Base-by-base conservation (phyloP, 1,284 basidiomycete genomes). In the Peniophora sp. region DNA sequence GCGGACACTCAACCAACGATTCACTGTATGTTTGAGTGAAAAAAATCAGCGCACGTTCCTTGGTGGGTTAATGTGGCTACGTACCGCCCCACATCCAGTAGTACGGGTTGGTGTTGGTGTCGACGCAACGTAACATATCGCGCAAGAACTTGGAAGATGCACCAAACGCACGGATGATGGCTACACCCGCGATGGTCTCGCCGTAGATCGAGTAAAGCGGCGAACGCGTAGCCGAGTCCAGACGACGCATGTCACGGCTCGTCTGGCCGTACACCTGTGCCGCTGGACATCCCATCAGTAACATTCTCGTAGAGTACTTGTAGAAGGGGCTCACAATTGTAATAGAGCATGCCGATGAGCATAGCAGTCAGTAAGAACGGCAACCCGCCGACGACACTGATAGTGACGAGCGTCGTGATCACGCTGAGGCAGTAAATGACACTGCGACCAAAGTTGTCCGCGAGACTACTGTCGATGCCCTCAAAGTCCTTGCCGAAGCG, bases 401-500 rank as follows among this genome's bases (percentile, higher is more conserved):
- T 79, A n/a, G 89, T 87, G 25, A 82, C 59, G n/a, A 90, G 66
- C 3, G 85, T 89, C 0, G 85, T 86, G 17, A 68, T n/a, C 10
- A 75, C 74, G 27, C 76, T 77, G 22, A 85, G 59, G 25, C 62
- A 72, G 61, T 81, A 81, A 47, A 84, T 79, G 45, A 89, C 67
- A 57, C 83, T 89, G 52, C 86, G 79, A 38, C 89, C 89, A 65
- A 95, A 88, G 65, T 93, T 86, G 64, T 96, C 92, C 1, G 92
- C 83, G 53, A 93, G 77, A 52, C 68, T 82, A 55, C 90, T 92
- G 64, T 97, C 93, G 48, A 96, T 83, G 23, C 86, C 89, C 71
- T 97, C 93, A 53, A 96, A 91, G 63, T 97, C 94, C 65, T 97
- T 96, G 39, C 92, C 91, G 59, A 97, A 96, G 36, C 93, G 77